Evolutionary conservation across 208 protist genomes (phyloP).

Genomic region (Zelonia costaricensis): DNA sequence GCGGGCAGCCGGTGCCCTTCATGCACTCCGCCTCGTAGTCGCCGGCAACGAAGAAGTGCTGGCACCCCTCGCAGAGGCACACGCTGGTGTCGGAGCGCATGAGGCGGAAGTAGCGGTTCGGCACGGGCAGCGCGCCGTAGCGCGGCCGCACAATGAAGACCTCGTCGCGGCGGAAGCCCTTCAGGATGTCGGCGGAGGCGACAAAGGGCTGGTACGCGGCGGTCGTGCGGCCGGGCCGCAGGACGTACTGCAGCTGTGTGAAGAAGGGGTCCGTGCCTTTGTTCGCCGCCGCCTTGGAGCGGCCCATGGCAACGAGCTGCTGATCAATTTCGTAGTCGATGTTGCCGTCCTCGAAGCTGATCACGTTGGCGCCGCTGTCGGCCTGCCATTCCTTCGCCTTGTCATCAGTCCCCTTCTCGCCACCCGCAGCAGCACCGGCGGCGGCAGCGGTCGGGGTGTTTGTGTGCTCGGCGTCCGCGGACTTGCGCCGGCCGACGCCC

Average conservation of each 20-base stretch:
- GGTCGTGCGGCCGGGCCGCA: slow-evolving; percentile 64
- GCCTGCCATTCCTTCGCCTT: slow-evolving; percentile 59
- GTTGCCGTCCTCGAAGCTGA: slow-evolving; percentile 89
- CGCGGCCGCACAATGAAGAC: slow-evolving; percentile 83
- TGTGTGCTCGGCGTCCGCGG: slow-evolving; percentile 22
- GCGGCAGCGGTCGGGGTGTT: background rate
- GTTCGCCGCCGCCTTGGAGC: slow-evolving; percentile 60
- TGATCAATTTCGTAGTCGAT: slow-evolving; percentile 88
- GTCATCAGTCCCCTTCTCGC: too few species aligned
- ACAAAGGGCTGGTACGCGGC: slow-evolving; percentile 86
- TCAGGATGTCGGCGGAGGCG: slow-evolving; percentile 75
- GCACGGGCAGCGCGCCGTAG: slow-evolving; percentile 64
- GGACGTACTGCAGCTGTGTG: slow-evolving; percentile 85
- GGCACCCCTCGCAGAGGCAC: slow-evolving; percentile 87
- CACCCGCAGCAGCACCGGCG: too few species aligned
- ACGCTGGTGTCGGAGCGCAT: slow-evolving; percentile 82
- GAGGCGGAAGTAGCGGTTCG: slow-evolving; percentile 90
- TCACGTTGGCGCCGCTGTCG: slow-evolving; percentile 76
- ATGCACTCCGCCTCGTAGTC: slow-evolving; percentile 93
- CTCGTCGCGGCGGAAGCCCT: slow-evolving; percentile 83
- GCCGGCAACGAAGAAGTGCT: slow-evolving; percentile 93
- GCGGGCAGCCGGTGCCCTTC: slow-evolving; percentile 86
- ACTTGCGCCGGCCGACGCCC: slow-evolving; percentile 47
- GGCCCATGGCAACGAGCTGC: slow-evolving; percentile 80
- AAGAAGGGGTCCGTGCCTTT: slow-evolving; percentile 87